Conservation (phyloP, 306 rosid species). For the Castanea mollissima region DNA sequence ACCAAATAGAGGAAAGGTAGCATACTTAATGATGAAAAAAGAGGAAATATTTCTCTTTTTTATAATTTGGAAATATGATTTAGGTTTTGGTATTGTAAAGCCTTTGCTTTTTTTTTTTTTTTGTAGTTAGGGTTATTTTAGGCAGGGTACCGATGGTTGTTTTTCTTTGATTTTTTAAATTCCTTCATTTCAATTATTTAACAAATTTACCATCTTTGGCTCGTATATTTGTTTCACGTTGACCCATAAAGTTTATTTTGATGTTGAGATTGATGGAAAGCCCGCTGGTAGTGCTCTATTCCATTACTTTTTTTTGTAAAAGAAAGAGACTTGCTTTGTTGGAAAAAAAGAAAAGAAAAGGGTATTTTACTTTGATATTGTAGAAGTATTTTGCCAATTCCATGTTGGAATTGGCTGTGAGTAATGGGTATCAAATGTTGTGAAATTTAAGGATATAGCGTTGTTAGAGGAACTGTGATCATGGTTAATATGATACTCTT, state of each 20-base stretch:
- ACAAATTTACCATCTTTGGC: too few relatives aligned
- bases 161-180: too few relatives aligned
- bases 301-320: background rate
- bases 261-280: constrained; percentile 76
- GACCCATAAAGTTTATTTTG: constrained; percentile 86
- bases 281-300: constrained; percentile 57
- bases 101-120: too few relatives aligned
- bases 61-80: too few relatives aligned
- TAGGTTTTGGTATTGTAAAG: too few relatives aligned
- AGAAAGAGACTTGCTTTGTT: background rate
- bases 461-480: background rate
- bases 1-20: too few relatives aligned
- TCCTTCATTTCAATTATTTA: too few relatives aligned
- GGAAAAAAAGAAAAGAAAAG: too few relatives aligned
- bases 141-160: too few relatives aligned
- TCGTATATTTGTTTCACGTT: background rate
- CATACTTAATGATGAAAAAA: too few relatives aligned
- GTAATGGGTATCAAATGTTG: background rate
- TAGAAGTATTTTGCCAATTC: background rate
- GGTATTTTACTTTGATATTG: background rate
- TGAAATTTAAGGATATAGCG: background rate
- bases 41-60: too few relatives aligned
- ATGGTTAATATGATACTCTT: background rate
- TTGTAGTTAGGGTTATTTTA: too few relatives aligned
- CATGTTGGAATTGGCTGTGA: background rate